Evolutionary conservation across 1,284 basidiomycete species (phyloP), one percentile per base, ranked within the genome.

Genomic region (Malassezia furfur): DNA sequence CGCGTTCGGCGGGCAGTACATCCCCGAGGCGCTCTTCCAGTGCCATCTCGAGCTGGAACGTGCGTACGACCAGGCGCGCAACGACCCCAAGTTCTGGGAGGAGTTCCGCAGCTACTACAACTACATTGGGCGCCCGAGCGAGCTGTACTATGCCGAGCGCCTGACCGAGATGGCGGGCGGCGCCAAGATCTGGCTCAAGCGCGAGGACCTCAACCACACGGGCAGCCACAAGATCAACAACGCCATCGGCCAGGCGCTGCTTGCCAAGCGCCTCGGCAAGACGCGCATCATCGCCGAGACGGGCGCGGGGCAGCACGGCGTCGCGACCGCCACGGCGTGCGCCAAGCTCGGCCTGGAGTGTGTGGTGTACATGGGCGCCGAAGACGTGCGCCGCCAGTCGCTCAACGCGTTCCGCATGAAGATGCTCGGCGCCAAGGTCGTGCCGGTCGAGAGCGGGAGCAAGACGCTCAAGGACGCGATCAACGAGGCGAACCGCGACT

Each of bases 241-340:
- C 54, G 72, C 72, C 17, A 60, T 72, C 40, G 72, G 70, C 9
- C 72, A 74, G 57, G 90, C 96, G 62, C 80, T 99, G 15, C 83
- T 99, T 32, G 94, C 94, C 4, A 83, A 83, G 56, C 82, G 93
- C 43, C 78, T 98, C 62, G 93, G 94, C 30, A 99, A 99, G 80
- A 94, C 81, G 46, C 83, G 91, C 49, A 96, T 99, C 74, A 96
- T 98, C 64, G 91, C 93, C 47, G 94, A 99, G 80, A 98, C 94
- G 1, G 93, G 93, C 59, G 93, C 94, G 0, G 94, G 94, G 30
- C 93, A 98, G 76, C 94, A 99, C 76, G 94, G 94, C 76, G 91
- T 98, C 19, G 94, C 94, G 9, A 96, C 93, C 37, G 94, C 94
- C 0, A 98, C 93, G 2, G 94, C 90, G 9, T 98, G 94, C 67